Evolutionary conservation across 1,284 basidiomycete species (phyloP).

Genomic region (Omphalotus olearius): DNA sequence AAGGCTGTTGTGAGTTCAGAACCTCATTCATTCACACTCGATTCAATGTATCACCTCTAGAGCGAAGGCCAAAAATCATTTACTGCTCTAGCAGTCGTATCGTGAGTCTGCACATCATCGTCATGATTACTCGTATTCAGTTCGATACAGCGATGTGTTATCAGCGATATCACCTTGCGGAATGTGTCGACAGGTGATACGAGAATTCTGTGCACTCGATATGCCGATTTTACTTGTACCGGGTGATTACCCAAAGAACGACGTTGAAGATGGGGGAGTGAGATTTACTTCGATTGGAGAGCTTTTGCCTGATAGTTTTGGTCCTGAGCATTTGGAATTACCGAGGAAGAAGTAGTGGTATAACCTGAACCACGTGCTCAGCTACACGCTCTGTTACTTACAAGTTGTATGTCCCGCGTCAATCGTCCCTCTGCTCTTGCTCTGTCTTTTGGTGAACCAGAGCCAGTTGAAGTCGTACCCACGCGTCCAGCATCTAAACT

Average conservation of each 20-base stretch:
- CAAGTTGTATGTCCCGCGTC: not conserved
- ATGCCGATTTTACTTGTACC: conserved; percentile 68
- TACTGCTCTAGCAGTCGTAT: conserved; percentile 55
- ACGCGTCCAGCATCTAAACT: not conserved
- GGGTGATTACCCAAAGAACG: conserved; percentile 38
- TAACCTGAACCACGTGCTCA: too few relatives aligned
- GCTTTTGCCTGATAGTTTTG: conserved; percentile 85
- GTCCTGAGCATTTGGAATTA: conserved; percentile 70
- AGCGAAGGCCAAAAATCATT: conserved; percentile 57
- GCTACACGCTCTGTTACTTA: too few relatives aligned
- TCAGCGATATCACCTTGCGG: conserved; percentile 67
- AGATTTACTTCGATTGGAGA: conserved; percentile 68
- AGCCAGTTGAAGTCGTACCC: not conserved
- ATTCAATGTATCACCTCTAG: conserved; percentile 28
- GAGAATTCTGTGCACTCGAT: conserved; percentile 66
- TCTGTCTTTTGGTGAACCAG: not conserved
- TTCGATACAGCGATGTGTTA: conserved; percentile 46
- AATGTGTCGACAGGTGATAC: conserved; percentile 75
- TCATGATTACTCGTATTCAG: not conserved
- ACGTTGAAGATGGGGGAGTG: conserved; percentile 35
- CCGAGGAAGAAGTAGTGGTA: conserved; percentile 21
- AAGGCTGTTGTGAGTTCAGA: conserved; percentile 56
- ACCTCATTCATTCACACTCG: not conserved
- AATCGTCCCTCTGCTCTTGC: conserved; percentile 1
- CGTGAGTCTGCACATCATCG: conserved; percentile 32